Evolutionary conservation across 306 rosid genomes (phyloP), one percentile per base, ranked within the genome.

Genomic region (Dicorynia guianensis): DNA sequence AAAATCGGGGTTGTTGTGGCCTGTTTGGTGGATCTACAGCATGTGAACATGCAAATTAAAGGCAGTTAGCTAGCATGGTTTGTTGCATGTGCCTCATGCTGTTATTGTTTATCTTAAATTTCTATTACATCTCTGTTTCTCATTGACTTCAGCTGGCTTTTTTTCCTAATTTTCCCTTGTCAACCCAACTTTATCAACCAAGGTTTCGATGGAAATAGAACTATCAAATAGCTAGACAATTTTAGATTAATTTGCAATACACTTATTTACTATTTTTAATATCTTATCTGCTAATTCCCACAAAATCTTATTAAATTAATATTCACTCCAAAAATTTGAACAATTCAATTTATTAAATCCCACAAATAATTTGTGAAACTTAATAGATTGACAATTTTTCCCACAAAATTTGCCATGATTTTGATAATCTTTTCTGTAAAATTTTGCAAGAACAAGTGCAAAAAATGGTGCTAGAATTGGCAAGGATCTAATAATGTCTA

Each of bases 31-130:
- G 81, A 83, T 76, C 73, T 39, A 73, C 56, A 66, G 81, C 87
- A 77, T 7, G 52, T 43, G 81, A 85, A 88, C 92, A 83, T 85
- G 92, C 83, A 68, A 63, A 71, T 19, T 67, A 60, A 84, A 78
- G 71, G 79, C 77, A 79, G 80, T 80, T 75, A 6, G 80, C 82
- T 75, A 6, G 43, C 80, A 74, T 43, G 10, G 61, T 79, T 85
- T 75, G 63, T 47, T 71, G 75, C 80, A 82, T 67, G 80, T 79
- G 89, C 76, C 72, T 75, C 84, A 60, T 52, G 25, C 48, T 67
- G 25, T 38, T 75, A 63, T 11, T 49, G 25, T 66, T 72, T 5
- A 5, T 25, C 14, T 43, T 54, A 10, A 30, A 62, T 63, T 43
- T 47, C 19, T 57, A 35, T 43, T 7, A 1, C 53, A 13, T 30